A percentile compares a stretch with the other conserved stretches of the same genome.
Evolutionary conservation across 2,329 filamentous ascomycete species (phyloP).

Genomic region (Pseudogymnoascus sp.): DNA sequence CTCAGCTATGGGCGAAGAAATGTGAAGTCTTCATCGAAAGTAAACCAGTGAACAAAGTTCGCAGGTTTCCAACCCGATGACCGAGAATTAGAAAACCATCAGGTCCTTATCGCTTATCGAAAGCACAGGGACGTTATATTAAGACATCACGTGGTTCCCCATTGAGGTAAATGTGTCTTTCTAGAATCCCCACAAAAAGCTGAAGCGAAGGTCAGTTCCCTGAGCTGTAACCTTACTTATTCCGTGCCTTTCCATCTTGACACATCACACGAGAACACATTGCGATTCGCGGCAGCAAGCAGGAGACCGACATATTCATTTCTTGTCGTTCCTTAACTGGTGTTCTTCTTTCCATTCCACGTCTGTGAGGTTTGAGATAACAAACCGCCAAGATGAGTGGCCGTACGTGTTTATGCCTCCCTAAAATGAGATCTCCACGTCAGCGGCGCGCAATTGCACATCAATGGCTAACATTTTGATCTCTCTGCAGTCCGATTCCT

Average conservation of each 20-base stretch:
- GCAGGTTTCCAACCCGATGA: conserved; percentile 19
- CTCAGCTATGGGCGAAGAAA: neutral
- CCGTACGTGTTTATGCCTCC: conserved; percentile 31
- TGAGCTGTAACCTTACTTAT: conserved; percentile 12
- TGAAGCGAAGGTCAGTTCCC: conserved; percentile 12
- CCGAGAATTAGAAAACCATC: conserved; percentile 6
- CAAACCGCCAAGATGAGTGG: conserved; percentile 38
- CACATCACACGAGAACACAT: conserved; percentile 14
- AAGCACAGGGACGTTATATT: neutral
- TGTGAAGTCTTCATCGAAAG: neutral
- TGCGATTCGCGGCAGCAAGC: conserved; percentile 16
- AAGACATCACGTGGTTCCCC: conserved; percentile 14
- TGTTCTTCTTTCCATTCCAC: conserved; percentile 29
- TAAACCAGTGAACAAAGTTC: neutral
- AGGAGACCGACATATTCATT: conserved; percentile 14
- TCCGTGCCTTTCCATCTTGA: conserved; percentile 13
- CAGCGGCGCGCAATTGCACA: conserved; percentile 12
- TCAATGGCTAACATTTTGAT: conserved; percentile 25
- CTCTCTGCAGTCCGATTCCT: conserved; percentile 79
- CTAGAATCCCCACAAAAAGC: conserved; percentile 12
- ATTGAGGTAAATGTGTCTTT: conserved; percentile 12
- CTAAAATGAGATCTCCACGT: conserved; percentile 16
- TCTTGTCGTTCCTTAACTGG: conserved; percentile 24
- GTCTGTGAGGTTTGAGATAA: conserved; percentile 32
- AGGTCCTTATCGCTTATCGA: conserved; percentile 8